These are phyloP conservation scores for Leccinum subrobustum DNA, from an alignment of 1,284 basidiomycete species.

Conservation along the genomic window DNA sequence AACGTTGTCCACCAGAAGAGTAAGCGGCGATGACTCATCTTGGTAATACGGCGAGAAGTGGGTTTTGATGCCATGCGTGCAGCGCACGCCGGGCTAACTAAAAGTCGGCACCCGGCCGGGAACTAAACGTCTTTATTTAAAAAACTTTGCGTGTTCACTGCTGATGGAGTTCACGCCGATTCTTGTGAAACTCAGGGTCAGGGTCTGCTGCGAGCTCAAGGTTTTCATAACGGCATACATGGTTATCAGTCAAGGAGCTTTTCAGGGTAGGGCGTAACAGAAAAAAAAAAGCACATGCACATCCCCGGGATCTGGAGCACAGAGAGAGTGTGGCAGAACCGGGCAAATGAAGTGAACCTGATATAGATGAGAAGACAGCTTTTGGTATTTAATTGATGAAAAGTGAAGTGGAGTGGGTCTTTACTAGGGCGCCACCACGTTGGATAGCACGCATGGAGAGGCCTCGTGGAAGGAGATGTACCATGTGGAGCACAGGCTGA, in stretches of 20 bases:
- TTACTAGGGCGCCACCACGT: not conserved
- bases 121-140: not conserved
- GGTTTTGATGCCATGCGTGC: constrained; percentile 17
- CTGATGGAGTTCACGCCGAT: not conserved
- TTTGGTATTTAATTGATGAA: not conserved
- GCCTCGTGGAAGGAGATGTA: not conserved
- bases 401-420: not conserved
- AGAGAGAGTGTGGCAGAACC: not conserved
- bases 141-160: not conserved
- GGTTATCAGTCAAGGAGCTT: not conserved
- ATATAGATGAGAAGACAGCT: too few species aligned
- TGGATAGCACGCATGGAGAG: not conserved
- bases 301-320: not conserved
- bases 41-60: constrained; percentile 1
- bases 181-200: constrained; percentile 24
- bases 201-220: constrained; percentile 17
- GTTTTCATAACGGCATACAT: constrained; percentile 13
- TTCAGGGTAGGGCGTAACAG: constrained; percentile 3
- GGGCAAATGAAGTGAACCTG: not conserved
- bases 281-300: not conserved
- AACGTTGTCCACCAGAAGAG: not conserved
- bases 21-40: not conserved
- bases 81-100: constrained; percentile 4
- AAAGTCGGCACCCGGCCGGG: not conserved
- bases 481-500: not conserved